phyloP scores from a whole-genome alignment of 2,329 filamentous ascomycete genomes.

The Trichoderma afroharzianum region DNA sequence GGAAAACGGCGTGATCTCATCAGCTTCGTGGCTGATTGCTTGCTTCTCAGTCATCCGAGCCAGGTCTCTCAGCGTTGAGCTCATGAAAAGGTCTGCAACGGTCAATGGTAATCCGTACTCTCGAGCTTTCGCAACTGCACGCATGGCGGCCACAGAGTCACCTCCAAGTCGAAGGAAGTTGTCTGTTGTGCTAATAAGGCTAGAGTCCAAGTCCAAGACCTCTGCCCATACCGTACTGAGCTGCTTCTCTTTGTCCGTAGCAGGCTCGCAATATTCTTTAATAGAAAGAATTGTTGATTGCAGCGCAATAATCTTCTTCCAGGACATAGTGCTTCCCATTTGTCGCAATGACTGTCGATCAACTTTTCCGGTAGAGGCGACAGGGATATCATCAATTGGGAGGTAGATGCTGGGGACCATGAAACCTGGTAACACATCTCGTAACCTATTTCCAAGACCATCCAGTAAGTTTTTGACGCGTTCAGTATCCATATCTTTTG shows the following conservation, averaged over 20 bases:
- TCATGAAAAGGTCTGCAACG: conserved; percentile 2
- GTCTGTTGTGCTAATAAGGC: neutral
- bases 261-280: neutral
- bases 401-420: conserved; percentile 4
- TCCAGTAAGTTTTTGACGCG: neutral
- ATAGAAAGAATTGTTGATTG: neutral
- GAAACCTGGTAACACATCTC: neutral
- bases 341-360: neutral
- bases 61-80: neutral
- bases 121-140: neutral
- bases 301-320: neutral
- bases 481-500: neutral
- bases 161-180: conserved; percentile 1
- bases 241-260: neutral
- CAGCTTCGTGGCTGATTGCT: neutral
- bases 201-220: neutral
- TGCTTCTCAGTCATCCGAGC: neutral
- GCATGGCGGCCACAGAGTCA: conserved; percentile 6
- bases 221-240: neutral
- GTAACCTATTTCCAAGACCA: neutral
- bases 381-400: neutral
- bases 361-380: neutral
- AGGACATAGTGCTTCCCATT: neutral
- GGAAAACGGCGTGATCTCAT: neutral
- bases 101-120: neutral